A percentile compares a stretch with the other conserved stretches of the same genome.
Evolutionary conservation across 1,284 basidiomycete species (phyloP).

Genomic region (Heterobasidion occidentale): DNA sequence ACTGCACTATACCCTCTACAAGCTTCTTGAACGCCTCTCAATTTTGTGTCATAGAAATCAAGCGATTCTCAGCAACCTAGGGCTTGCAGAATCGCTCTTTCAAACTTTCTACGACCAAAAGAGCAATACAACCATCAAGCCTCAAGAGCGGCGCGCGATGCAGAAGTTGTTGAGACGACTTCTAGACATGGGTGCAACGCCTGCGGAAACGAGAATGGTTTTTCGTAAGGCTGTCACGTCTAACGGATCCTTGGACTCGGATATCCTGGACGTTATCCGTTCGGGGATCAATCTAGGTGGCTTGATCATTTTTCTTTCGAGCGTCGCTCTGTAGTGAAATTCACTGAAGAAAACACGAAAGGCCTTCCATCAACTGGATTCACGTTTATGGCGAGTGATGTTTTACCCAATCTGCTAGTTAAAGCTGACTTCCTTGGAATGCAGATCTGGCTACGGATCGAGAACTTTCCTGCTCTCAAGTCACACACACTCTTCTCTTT

Average conservation of each 20-base stretch:
- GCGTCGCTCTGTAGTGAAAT: constrained; percentile 38
- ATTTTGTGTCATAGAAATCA: constrained; percentile 58
- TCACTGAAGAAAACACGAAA: constrained; percentile 33
- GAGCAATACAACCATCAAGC: constrained; percentile 20
- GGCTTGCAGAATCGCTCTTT: constrained; percentile 48
- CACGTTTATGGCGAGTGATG: constrained; percentile 48
- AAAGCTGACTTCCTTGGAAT: background rate
- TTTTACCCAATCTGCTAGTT: background rate
- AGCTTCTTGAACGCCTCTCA: constrained; percentile 54
- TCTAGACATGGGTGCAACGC: constrained; percentile 63
- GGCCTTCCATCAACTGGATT: constrained; percentile 53
- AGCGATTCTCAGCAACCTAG: constrained; percentile 50
- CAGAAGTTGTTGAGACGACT: constrained; percentile 55
- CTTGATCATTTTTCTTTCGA: constrained; percentile 66
- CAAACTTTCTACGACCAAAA: constrained; percentile 20
- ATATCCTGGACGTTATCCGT: constrained; percentile 61
- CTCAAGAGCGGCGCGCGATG: constrained; percentile 42
- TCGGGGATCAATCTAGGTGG: constrained; percentile 64
- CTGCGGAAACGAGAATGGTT: constrained; percentile 48
- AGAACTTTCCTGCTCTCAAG: constrained; percentile 37
- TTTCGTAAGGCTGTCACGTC: constrained; percentile 47
- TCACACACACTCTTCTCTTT: constrained; percentile 40
- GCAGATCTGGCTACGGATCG: constrained; percentile 66
- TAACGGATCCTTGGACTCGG: constrained; percentile 38
- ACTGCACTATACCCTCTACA: constrained; percentile 45